phyloP scores from a whole-genome alignment of 2,329 filamentous ascomycete species.

The Beauveria caledonica region DNA sequence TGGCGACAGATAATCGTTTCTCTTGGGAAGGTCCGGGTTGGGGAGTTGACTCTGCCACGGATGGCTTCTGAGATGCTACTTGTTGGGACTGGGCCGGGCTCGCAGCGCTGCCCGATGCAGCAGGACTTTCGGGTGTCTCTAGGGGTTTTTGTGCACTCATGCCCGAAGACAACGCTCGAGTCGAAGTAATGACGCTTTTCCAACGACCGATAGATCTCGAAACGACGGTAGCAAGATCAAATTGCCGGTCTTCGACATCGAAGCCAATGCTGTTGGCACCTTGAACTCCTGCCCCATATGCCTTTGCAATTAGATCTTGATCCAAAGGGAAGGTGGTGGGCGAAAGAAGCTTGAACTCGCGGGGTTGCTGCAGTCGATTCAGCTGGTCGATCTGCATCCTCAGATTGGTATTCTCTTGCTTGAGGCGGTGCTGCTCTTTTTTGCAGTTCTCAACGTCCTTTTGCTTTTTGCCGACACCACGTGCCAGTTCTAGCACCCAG shows the following conservation, averaged over 20 bases:
- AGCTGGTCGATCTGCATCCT: slow-evolving; percentile 52
- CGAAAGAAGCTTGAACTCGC: slow-evolving; percentile 46
- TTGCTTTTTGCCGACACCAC: slow-evolving; percentile 49
- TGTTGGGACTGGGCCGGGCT: slow-evolving; percentile 17
- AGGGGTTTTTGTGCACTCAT: slow-evolving; percentile 44
- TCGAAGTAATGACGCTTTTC: slow-evolving; percentile 51
- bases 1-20: slow-evolving; percentile 27
- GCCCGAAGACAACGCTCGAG: slow-evolving; percentile 34
- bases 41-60: slow-evolving; percentile 14
- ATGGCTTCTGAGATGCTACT: slow-evolving; percentile 16
- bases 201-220: slow-evolving; percentile 51
- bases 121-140: slow-evolving; percentile 25
- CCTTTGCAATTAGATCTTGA: slow-evolving; percentile 36
- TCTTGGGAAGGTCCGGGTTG: slow-evolving; percentile 16
- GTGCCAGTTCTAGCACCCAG: slow-evolving; percentile 54
- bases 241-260: slow-evolving; percentile 40
- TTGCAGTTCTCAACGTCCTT: slow-evolving; percentile 46
- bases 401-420: slow-evolving; percentile 50
- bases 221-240: slow-evolving; percentile 44
- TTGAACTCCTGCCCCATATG: slow-evolving; percentile 38
- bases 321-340: slow-evolving; percentile 46
- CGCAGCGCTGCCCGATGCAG: slow-evolving; percentile 1
- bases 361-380: slow-evolving; percentile 49
- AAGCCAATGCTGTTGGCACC: slow-evolving; percentile 35
- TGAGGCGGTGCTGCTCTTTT: slow-evolving; percentile 39